Evolutionary conservation across 495 filamentous ascomycete genomes (phyloP).

Genomic region (Penicillium longicatenatum): DNA sequence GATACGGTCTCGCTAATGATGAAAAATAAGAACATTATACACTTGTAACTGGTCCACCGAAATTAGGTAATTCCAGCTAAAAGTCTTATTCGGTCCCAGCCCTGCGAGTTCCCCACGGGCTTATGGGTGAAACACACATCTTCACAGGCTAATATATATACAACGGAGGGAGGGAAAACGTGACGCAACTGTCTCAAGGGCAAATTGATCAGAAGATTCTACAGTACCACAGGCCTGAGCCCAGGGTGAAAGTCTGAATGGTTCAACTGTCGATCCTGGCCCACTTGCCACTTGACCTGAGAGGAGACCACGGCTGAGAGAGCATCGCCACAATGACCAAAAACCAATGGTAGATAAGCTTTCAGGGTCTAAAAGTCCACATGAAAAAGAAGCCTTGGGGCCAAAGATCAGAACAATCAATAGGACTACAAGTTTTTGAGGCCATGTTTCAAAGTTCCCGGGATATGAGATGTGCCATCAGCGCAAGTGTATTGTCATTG

Average conservation of each 20-base stretch:
- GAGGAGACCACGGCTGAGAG: slow-evolving; percentile 16
- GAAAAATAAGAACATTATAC: too few species aligned
- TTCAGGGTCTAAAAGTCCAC: slow-evolving; percentile 9
- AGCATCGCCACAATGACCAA: slow-evolving; percentile 11
- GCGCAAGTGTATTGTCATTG: not conserved
- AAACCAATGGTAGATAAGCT: slow-evolving; percentile 15
- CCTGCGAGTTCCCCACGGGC: slow-evolving; percentile 1
- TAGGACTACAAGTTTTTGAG: not conserved
- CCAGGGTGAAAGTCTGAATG: slow-evolving; percentile 14
- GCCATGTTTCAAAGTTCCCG: not conserved
- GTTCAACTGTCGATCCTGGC: slow-evolving; percentile 27
- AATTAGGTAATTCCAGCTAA: too few species aligned
- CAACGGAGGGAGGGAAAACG: slow-evolving; percentile 16
- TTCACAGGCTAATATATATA: slow-evolving; percentile 23
- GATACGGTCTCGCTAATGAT: not conserved
- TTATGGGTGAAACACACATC: slow-evolving; percentile 11
- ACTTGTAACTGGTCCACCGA: too few species aligned
- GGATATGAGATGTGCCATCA: not conserved
- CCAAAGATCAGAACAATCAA: not conserved
- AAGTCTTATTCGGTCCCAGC: too few species aligned
- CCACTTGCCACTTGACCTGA: slow-evolving; percentile 18
- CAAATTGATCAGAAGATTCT: not conserved
- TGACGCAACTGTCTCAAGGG: slow-evolving; percentile 24
- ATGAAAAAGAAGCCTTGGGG: not conserved
- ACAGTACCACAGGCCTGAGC: slow-evolving; percentile 6